phyloP scores from a whole-genome alignment of 495 filamentous ascomycete genomes.

The Penicillium verhagenii region DNA sequence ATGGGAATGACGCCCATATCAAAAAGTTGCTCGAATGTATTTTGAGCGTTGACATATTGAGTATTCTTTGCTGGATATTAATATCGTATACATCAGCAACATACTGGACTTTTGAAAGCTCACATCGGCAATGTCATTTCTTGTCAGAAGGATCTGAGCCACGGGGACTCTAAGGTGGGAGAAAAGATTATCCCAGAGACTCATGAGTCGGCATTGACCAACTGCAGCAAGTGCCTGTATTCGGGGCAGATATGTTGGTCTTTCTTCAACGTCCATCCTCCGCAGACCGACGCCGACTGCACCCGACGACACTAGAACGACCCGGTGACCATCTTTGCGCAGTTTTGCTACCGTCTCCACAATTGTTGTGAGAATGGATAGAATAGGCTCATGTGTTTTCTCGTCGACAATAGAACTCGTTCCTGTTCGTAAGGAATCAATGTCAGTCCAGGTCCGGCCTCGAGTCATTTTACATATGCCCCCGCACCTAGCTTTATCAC shows the following conservation, averaged over 20 bases:
- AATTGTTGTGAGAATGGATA: constrained; percentile 85
- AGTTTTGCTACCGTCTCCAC: constrained; percentile 88
- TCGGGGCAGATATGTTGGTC: constrained; percentile 83
- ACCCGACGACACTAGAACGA: constrained; percentile 93
- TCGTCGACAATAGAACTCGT: constrained; percentile 98
- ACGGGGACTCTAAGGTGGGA: constrained; percentile 83
- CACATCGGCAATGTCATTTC: constrained; percentile 96
- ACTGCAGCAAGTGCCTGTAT: constrained; percentile 93
- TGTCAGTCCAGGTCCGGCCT: constrained; percentile 12
- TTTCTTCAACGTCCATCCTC: constrained; percentile 83
- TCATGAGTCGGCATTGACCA: constrained; percentile 93
- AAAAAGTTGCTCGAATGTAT: constrained; percentile 84
- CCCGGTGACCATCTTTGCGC: constrained; percentile 85
- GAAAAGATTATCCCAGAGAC: constrained; percentile 91
- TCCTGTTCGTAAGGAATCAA: constrained; percentile 49
- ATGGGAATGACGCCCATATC: constrained; percentile 97
- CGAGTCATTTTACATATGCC: constrained; percentile 17
- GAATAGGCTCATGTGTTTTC: constrained; percentile 91
- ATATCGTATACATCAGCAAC: neutral
- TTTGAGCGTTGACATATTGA: constrained; percentile 94
- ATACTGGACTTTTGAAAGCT: constrained; percentile 18
- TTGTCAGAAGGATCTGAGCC: constrained; percentile 91
- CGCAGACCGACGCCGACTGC: constrained; percentile 91
- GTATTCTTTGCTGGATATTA: constrained; percentile 59
- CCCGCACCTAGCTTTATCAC: constrained; percentile 91